Conservation (phyloP, 2,329 filamentous ascomycete species). For the Nannizziopsis arthrosporioides region DNA sequence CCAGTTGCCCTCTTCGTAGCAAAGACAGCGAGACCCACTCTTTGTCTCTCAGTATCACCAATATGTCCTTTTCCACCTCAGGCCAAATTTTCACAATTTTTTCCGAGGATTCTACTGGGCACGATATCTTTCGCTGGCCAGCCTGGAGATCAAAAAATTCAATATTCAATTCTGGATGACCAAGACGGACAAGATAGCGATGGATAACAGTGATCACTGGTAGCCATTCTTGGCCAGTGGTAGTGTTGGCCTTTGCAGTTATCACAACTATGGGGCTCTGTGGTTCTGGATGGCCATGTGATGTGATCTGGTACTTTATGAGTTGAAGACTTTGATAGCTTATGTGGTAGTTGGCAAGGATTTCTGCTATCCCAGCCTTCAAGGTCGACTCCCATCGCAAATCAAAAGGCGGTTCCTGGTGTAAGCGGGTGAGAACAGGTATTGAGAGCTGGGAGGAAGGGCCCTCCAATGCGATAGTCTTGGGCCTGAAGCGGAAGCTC, state of each 20-base stretch:
- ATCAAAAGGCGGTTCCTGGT: not conserved
- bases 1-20: not conserved
- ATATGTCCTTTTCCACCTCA: not conserved
- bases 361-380: not conserved
- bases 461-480: slow-evolving; percentile 1
- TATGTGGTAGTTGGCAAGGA: not conserved
- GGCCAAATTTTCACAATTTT: not conserved
- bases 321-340: not conserved
- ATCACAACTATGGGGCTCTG: not conserved
- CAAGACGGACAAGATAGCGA: not conserved
- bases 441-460: not conserved
- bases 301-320: not conserved
- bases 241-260: not conserved
- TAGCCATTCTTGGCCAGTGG: not conserved
- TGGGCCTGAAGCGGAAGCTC: not conserved
- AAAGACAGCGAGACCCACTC: not conserved
- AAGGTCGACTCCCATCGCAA: not conserved
- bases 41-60: not conserved
- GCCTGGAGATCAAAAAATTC: not conserved
- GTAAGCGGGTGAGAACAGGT: not conserved
- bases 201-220: not conserved
- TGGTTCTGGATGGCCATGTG: not conserved
- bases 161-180: not conserved
- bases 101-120: not conserved
- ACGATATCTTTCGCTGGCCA: not conserved